Base-by-base conservation (phyloP, 2,329 filamentous ascomycete genomes). In the Zelopaecilomyces penicillatus region DNA sequence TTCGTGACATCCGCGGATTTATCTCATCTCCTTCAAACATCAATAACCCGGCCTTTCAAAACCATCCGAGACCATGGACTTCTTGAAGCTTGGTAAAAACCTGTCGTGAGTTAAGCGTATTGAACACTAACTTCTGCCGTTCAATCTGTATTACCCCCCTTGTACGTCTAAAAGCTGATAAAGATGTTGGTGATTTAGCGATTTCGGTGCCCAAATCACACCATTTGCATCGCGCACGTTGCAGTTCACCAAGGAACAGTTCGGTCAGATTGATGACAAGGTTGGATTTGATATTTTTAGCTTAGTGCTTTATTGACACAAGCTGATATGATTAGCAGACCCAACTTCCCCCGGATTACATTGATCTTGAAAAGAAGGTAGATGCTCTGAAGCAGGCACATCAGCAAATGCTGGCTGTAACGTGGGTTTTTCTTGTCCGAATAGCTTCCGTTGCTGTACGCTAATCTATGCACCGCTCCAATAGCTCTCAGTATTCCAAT, bases 191-290 rank as follows among this genome's bases (percentile, higher is more conserved):
- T 48, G 39, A 36, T 43, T 42, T 57, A 74, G 73, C 61, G 74
- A 71, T 61, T 64, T 80, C 61, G 90, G 89, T 62, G 84, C 86
- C 53, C 83, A 83, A 57, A 87, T 97, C 68, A 89, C 87, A 54
- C 93, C 93, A 32, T 95, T 95, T 65, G 89, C 90, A 53, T 85
- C 88, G 61, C 85, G 91, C 62, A 96, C 89, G 46, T 88, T 95
- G 67, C 93, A 98, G 73, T 94, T 91, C 74, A 87, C 95, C 65
- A 96, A 95, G 75, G 93, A 98, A 71, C 90, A 96, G 71, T 80
- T 97, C 50, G 93, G 93, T 42, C 87, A 94, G 69, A 87, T 82
- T 50, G 90, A 95, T 54, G 93, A 97, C 67, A 96, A 93, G 83
- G 87, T 89, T 52, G 45, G 57, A 44, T n/a, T n/a, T n/a, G n/a